Evolutionary conservation across 169 alveolate species (phyloP).

Genomic region (Cytauxzoon felis): DNA sequence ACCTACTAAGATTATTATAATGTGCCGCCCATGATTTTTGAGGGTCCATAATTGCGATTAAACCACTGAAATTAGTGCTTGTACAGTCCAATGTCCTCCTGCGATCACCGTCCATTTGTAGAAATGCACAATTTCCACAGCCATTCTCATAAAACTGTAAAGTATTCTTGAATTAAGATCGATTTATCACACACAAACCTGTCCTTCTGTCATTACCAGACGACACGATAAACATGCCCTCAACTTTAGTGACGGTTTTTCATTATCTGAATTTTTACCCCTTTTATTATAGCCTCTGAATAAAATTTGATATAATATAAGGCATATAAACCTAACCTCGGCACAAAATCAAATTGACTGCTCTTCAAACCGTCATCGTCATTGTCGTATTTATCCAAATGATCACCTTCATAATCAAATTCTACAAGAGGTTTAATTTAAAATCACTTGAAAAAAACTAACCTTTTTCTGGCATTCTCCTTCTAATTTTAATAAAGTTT

Average conservation of each 20-base stretch:
- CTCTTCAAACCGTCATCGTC: constrained; percentile 33
- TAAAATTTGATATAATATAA: not conserved
- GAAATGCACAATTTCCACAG: constrained; percentile 82
- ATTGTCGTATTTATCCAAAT: constrained; percentile 23
- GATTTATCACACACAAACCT: constrained; percentile 44
- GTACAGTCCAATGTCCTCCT: constrained; percentile 81
- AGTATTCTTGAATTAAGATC: not conserved
- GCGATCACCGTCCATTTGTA: constrained; percentile 84
- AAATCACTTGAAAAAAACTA: no score
- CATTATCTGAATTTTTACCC: constrained; percentile 43
- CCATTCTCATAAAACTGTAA: constrained; percentile 82
- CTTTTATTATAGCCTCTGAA: constrained; percentile 23
- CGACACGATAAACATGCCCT: constrained; percentile 84
- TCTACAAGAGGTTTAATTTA: no score
- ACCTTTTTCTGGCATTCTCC: no score
- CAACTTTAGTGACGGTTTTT: constrained; percentile 52
- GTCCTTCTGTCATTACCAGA: constrained; percentile 76
- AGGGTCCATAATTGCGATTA: constrained; percentile 81
- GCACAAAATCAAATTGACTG: constrained; percentile 45
- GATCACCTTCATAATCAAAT: constrained; percentile 35
- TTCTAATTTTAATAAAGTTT: no score
- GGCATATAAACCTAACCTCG: constrained; percentile 11
- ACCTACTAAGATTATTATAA: constrained; percentile 73
- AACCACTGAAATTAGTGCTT: constrained; percentile 77
- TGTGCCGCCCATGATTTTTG: constrained; percentile 85